Base-by-base conservation (phyloP, 129 eudicot species). In the Chrysanthemum lavandulifolium region DNA sequence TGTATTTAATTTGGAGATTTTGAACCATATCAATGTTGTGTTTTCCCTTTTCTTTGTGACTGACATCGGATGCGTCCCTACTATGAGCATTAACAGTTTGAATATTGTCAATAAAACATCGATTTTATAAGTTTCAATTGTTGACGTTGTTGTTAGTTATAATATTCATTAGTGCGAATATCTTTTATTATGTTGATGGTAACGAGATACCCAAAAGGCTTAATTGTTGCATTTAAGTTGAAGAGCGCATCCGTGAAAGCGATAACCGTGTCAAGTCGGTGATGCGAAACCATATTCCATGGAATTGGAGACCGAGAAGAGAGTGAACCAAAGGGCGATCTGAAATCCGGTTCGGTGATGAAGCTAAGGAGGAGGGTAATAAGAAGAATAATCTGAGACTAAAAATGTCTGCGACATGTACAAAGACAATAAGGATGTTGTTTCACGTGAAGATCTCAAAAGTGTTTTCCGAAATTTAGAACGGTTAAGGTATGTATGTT, bases 381-480 rank as follows among this genome's bases (percentile, higher is more conserved):
- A 76, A 29, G 81, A 73, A 25, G 84, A n/a, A n/a, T n/a, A n/a
- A n/a, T n/a, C n/a, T n/a, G n/a, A n/a, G n/a, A n/a, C n/a, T n/a
- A n/a, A n/a, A 74, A 18, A 21, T 55, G 59, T 61, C 72, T 76
- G 67, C 80, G 85, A 58, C 48, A 70, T 73, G 14, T 90, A 79
- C 85, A 90, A 84, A 76, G 92, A 90, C 74, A 74, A 90, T 77
- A 85, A 78, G 65, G 82, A 93, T 78, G 91, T 87, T 71, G 91
- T 94, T 29, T 33, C 85, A 60, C 96, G 98, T 67, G 98, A 94
- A 72, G 98, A 94, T 82, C 85, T 94, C 5, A 94, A 90, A 81
- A 65, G 70, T 40, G 77, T 90, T 53, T 87, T 94, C 71, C 79
- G 56, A 94, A 88, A 45, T 94, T 84, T 81, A 97, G 98, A 71